Evolutionary conservation across 305 asterid species (phyloP).

Genomic region (Rubia balearica): DNA sequence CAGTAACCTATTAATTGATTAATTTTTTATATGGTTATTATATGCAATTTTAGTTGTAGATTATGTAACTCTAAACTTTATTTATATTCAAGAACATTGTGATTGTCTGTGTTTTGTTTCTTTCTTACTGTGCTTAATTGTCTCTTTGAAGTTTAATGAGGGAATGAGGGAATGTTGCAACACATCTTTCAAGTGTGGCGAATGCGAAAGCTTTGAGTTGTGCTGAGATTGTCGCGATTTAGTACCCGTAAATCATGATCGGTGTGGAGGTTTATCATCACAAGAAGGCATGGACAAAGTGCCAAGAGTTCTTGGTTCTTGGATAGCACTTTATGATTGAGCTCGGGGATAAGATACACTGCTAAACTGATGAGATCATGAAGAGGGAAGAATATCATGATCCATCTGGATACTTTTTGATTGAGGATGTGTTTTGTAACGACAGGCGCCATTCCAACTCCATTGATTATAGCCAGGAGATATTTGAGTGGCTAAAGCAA

Average conservation of each 20-base stretch:
- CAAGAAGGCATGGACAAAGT: too few relatives aligned
- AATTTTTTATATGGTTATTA: too few relatives aligned
- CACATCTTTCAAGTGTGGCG: constrained; percentile 47
- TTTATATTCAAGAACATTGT: too few relatives aligned
- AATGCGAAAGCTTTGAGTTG: constrained; percentile 38
- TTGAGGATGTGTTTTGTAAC: constrained; percentile 77
- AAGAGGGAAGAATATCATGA: constrained; percentile 45
- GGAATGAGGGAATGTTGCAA: too few relatives aligned
- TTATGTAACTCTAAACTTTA: too few relatives aligned
- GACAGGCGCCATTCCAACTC: not conserved
- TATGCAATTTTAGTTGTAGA: too few relatives aligned
- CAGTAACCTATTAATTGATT: too few relatives aligned
- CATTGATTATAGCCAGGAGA: not conserved
- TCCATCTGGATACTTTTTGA: constrained; percentile 84
- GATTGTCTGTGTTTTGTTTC: too few relatives aligned
- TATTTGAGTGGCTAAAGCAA: constrained; percentile 53
- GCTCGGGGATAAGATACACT: constrained; percentile 1
- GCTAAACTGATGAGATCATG: constrained; percentile 79
- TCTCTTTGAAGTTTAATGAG: too few relatives aligned
- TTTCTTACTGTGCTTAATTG: too few relatives aligned
- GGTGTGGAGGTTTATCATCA: constrained; percentile 75
- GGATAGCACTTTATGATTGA: too few relatives aligned
- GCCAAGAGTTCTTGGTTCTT: too few relatives aligned
- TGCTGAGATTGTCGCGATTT: constrained; percentile 38
- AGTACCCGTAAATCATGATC: constrained; percentile 62